Percentiles rank a stretch among this genome's conserved stretches.
Conservation (phyloP, 306 rosid genomes). For the Casuarina equisetifolia region DNA sequence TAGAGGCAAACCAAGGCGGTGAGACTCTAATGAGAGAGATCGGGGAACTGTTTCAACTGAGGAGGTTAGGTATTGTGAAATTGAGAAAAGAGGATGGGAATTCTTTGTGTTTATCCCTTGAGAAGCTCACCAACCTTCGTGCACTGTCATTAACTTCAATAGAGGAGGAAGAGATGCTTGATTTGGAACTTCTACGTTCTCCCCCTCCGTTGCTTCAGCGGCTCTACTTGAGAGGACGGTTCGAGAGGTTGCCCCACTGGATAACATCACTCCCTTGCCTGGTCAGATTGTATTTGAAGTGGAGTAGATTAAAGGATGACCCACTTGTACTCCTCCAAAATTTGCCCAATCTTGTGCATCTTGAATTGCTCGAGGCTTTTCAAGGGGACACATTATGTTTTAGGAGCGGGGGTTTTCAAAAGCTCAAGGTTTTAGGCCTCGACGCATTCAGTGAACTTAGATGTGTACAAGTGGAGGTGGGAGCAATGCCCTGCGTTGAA, state of each 20-base stretch:
- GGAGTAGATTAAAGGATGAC: constrained; percentile 46
- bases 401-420: constrained; percentile 48
- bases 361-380: constrained; percentile 49
- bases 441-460: constrained; percentile 55
- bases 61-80: constrained; percentile 42
- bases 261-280: constrained; percentile 37
- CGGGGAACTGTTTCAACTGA: constrained; percentile 40
- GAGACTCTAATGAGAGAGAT: constrained; percentile 33
- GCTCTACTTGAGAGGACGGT: constrained; percentile 38
- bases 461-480: constrained; percentile 49
- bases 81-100: constrained; percentile 44
- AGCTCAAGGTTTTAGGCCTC: constrained; percentile 63
- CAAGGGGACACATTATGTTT: constrained; percentile 49
- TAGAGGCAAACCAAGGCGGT: constrained; percentile 44
- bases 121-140: constrained; percentile 39
- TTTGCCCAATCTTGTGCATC: constrained; percentile 51
- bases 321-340: constrained; percentile 43
- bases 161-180: constrained; percentile 39
- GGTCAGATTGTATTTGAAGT: constrained; percentile 36
- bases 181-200: constrained; percentile 36
- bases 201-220: constrained; percentile 47
- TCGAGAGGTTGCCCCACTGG: constrained; percentile 45
- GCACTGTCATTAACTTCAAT: constrained; percentile 36
- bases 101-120: constrained; percentile 43
- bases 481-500: constrained; percentile 67